Percentiles rank a stretch among this genome's conserved stretches.
Evolutionary conservation across 1,139 yeast species (phyloP).

Genomic region (Scheffersomyces segobiensis): DNA sequence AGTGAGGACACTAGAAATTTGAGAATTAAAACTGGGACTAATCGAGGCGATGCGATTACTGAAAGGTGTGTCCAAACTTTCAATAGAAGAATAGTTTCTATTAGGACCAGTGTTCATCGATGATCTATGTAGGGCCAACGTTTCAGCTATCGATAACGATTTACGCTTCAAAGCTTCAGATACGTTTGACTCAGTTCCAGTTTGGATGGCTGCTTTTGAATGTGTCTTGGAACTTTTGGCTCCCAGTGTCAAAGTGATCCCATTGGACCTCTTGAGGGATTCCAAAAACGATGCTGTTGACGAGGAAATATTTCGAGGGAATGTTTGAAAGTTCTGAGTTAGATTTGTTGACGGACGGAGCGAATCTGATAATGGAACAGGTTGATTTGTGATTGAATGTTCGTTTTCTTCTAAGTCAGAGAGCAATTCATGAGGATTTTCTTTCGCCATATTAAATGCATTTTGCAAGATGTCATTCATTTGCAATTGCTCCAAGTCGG

Average conservation of each 20-base stretch:
- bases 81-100: conserved; percentile 27
- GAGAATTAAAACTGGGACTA: conserved; percentile 21
- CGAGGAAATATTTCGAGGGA: conserved; percentile 8
- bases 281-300: conserved; percentile 17
- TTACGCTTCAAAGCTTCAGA: conserved; percentile 19
- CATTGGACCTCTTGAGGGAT: conserved; percentile 16
- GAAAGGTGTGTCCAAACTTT: conserved; percentile 25
- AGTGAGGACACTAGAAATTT: conserved; percentile 28
- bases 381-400: conserved; percentile 1
- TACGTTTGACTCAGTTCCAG: conserved; percentile 6
- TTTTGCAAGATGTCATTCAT: conserved; percentile 72
- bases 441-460: conserved; percentile 73
- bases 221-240: conserved; percentile 4
- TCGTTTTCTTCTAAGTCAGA: conserved; percentile 42
- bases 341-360: conserved; percentile 1
- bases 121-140: conserved; percentile 58
- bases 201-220: neutral
- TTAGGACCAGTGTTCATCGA: conserved; percentile 30
- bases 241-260: conserved; percentile 6
- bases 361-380: neutral
- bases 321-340: neutral
- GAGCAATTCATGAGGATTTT: conserved; percentile 58
- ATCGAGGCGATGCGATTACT: conserved; percentile 3
- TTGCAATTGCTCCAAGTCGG: conserved; percentile 52
- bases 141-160: conserved; percentile 61